These are phyloP conservation scores for Fusarium nisikadoi DNA, from an alignment of 2,329 filamentous ascomycete genomes.

Conservation along the genomic window DNA sequence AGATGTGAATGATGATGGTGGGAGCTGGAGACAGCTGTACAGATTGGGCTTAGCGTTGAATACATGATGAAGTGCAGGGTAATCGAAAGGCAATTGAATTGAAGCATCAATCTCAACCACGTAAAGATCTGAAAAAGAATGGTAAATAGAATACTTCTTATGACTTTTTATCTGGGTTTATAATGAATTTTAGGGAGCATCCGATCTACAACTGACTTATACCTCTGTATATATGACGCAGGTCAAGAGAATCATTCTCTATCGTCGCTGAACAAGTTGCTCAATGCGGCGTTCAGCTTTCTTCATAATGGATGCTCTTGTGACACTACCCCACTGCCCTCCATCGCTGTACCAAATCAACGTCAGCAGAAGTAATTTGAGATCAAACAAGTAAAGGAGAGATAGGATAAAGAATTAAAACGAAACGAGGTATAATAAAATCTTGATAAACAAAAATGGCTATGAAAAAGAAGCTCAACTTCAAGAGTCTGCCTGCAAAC, in stretches of 20 bases:
- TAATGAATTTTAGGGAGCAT: not conserved
- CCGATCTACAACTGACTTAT: no score
- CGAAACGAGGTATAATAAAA: rapidly evolving
- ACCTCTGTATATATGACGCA: no score
- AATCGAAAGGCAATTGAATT: not conserved
- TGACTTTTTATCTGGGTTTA: rapidly evolving
- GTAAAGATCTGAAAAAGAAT: no score
- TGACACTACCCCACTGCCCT: not conserved
- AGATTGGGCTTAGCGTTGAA: not conserved
- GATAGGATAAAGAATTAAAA: rapidly evolving
- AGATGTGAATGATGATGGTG: not conserved
- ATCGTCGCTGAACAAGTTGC: rapidly evolving
- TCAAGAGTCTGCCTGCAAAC: no score
- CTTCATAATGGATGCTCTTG: not conserved
- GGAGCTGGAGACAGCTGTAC: not conserved
- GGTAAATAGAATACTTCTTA: no score
- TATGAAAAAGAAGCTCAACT: not conserved
- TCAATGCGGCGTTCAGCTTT: not conserved
- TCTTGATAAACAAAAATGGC: rapidly evolving
- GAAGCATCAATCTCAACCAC: not conserved
- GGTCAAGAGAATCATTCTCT: rapidly evolving
- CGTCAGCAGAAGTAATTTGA: not conserved
- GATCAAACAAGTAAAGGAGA: rapidly evolving
- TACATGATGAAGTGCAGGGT: not conserved
- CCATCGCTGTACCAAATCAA: not conserved